Evolutionary conservation across 2,329 filamentous ascomycete species (phyloP).

Genomic region (Diaporthe helianthi): DNA sequence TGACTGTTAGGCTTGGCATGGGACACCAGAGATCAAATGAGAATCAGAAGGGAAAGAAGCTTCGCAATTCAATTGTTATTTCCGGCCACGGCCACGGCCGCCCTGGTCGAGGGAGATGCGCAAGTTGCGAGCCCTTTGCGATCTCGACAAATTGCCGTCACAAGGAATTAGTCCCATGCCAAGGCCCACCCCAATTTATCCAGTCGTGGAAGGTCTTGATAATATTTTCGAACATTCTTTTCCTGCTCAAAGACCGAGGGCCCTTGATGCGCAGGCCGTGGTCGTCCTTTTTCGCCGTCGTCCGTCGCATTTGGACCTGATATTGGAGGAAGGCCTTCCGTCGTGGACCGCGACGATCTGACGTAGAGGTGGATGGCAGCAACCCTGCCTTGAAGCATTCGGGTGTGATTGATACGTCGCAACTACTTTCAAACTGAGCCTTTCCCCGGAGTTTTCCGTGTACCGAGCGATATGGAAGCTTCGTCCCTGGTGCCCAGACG

Average conservation of each 20-base stretch:
- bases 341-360: not conserved
- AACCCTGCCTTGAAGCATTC: not conserved
- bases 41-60: not conserved
- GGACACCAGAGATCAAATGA: not conserved
- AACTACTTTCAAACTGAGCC: not conserved
- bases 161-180: not conserved
- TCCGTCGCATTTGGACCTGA: not conserved
- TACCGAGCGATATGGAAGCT: not conserved
- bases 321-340: not conserved
- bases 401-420: not conserved
- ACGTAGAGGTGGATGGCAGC: not conserved
- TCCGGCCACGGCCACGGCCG: not conserved
- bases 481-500: not conserved
- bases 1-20: not conserved
- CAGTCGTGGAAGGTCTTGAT: not conserved
- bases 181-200: not conserved
- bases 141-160: not conserved
- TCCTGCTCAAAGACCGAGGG: not conserved
- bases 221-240: not conserved
- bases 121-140: not conserved
- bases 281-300: not conserved
- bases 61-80: not conserved
- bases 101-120: not conserved
- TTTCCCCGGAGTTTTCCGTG: not conserved
- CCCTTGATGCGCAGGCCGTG: not conserved